Evolutionary conservation across 805 yeast genomes (phyloP).

Genomic region (Danielozyma ontarioensis): DNA sequence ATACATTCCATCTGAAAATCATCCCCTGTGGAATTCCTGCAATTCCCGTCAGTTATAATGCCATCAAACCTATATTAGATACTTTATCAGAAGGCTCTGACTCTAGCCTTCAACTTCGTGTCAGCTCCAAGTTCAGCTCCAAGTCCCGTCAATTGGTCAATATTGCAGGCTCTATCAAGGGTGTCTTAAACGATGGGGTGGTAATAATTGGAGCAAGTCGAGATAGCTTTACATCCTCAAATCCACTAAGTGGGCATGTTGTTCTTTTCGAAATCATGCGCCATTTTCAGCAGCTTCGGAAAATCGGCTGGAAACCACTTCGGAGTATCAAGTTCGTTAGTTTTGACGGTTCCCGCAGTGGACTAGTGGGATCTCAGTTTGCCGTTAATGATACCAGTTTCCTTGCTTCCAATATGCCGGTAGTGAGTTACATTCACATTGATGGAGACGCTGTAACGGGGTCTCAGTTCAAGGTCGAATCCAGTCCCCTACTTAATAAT

Average conservation of each 20-base stretch:
- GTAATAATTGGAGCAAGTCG: constrained; percentile 36
- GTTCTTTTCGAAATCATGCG: constrained; percentile 35
- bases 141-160: constrained; percentile 18
- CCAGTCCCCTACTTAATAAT: constrained; percentile 32
- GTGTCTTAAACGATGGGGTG: constrained; percentile 35
- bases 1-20: constrained; percentile 3
- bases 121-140: constrained; percentile 5
- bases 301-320: constrained; percentile 39
- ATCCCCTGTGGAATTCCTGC: constrained; percentile 13
- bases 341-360: constrained; percentile 36
- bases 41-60: constrained; percentile 23
- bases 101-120: not conserved
- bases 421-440: constrained; percentile 33
- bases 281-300: constrained; percentile 23
- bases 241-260: constrained; percentile 37
- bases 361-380: constrained; percentile 26
- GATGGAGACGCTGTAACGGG: constrained; percentile 38
- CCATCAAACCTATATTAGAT: constrained; percentile 21
- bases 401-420: constrained; percentile 17
- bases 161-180: constrained; percentile 27
- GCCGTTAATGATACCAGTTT: constrained; percentile 14
- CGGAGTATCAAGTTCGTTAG: constrained; percentile 35
- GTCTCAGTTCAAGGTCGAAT: constrained; percentile 26
- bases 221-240: constrained; percentile 31
- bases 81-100: constrained; percentile 8